Base-by-base conservation (phyloP, 2,329 filamentous ascomycete genomes). In the Colletotrichum sp. region DNA sequence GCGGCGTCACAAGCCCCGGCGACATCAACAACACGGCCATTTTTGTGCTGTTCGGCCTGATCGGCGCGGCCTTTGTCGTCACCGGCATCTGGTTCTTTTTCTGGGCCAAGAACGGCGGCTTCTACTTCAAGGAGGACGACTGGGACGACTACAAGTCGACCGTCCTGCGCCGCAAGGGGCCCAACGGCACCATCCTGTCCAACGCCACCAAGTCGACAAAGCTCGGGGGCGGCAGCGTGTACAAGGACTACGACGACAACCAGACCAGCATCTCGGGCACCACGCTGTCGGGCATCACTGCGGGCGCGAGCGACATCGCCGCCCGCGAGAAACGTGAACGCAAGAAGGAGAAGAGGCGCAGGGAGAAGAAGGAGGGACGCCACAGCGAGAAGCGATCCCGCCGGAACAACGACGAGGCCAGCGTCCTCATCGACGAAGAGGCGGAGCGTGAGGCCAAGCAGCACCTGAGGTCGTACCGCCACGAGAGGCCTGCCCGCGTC, bases 91-190 rank as follows among this genome's bases (percentile, higher is more conserved):
- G 97, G 96, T 98, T 99, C 90, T 99, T 99, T 90, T 98, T 98
- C 90, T 98, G 95, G 94, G 96, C 96, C 73, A 96, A 95, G 86
- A 98, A 99, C 80, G 97, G 97, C 77, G 97, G 97, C 16, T 98
- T 99, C 87, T 88, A 94, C 78, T 99, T 96, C 89, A 90, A 91
- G 63, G 88, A 98, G 78, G 89, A 92, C 44, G 97, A 99, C 85
- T 99, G 97, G 96, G 96, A 99, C 8, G 97, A 99, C 82, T 99
- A 99, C 91, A 99, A 99, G 84, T 94, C 94, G 2, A 98, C 96
- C 0, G 97, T 99, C 3, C 86, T 99, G 62, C 92, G 97, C 57
- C 94, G 96, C 69, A 96, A 94, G 81, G 96, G 96, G 1, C 95
- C 96, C 7, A 96, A 98, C 85, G 96, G 96, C 55, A 96, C 94